A percentile compares a stretch with the other conserved stretches of the same genome.
Evolutionary conservation across 495 filamentous ascomycete species (phyloP).

Genomic region (Sordaria brevicollis): DNA sequence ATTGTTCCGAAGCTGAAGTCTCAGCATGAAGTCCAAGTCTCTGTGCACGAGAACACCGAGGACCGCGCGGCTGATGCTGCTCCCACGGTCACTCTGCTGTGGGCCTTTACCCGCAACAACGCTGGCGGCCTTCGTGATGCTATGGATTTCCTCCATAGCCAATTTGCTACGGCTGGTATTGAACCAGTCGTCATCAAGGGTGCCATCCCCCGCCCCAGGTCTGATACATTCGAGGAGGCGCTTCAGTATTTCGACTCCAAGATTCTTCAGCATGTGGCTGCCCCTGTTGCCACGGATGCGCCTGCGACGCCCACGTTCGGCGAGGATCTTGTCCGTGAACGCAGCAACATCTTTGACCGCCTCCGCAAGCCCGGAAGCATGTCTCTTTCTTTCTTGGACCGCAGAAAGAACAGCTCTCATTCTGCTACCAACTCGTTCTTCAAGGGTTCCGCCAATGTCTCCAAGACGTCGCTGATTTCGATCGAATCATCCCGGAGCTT

Average conservation of each 20-base stretch:
- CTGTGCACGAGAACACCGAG: conserved; percentile 48
- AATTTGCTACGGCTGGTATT: conserved; percentile 72
- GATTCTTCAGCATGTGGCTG: conserved; percentile 80
- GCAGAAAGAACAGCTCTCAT: conserved; percentile 82
- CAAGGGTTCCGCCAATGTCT: conserved; percentile 89
- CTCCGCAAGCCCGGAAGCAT: conserved; percentile 83
- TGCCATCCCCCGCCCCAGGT: conserved; percentile 89
- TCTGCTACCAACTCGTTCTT: conserved; percentile 72
- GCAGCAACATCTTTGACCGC: conserved; percentile 74
- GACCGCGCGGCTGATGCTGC: conserved; percentile 43
- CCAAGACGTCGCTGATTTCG: conserved; percentile 85
- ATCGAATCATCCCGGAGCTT: conserved; percentile 84
- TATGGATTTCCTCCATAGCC: conserved; percentile 82
- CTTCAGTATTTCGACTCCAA: conserved; percentile 95
- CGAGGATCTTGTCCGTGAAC: conserved; percentile 64
- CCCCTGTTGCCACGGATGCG: conserved; percentile 69
- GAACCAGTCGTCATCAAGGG: conserved; percentile 82
- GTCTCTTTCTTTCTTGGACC: conserved; percentile 84
- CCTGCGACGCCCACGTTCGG: conserved; percentile 69
- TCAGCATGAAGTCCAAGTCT: conserved; percentile 83
- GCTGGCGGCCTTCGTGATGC: conserved; percentile 91
- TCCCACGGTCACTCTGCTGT: conserved; percentile 41
- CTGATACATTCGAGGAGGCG: conserved; percentile 95
- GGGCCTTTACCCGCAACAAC: conserved; percentile 89
- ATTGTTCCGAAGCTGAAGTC: conserved; percentile 73